phyloP scores from a whole-genome alignment of 306 rosid genomes.

The Lupinus albus region DNA sequence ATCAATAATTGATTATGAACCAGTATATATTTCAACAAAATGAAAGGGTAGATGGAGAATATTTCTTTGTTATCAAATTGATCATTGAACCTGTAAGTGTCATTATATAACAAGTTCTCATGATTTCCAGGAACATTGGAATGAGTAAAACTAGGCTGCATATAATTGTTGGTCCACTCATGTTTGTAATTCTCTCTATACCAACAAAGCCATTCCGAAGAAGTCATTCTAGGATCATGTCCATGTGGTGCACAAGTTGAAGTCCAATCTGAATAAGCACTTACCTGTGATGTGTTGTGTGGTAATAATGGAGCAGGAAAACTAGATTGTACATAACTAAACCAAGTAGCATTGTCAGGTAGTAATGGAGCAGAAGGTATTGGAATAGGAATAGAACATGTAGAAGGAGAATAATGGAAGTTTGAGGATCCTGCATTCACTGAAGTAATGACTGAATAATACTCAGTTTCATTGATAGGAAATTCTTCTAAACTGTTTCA shows the following conservation, averaged over 20 bases:
- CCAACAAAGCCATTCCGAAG: constrained; percentile 97
- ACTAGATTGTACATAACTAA: constrained; percentile 47
- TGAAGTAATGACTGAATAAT: constrained; percentile 39
- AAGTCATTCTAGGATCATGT: constrained; percentile 67
- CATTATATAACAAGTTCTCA: constrained; percentile 48
- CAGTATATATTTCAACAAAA: not conserved
- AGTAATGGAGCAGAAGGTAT: constrained; percentile 89
- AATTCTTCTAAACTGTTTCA: constrained; percentile 72
- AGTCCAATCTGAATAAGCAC: constrained; percentile 59
- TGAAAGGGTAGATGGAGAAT: constrained; percentile 22
- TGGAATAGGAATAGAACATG: constrained; percentile 73
- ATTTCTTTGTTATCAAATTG: constrained; percentile 49
- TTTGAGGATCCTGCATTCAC: constrained; percentile 39
- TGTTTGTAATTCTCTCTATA: constrained; percentile 62
- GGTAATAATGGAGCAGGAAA: constrained; percentile 40
- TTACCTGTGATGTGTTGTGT: constrained; percentile 35
- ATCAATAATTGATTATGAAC: not conserved
- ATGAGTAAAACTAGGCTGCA: constrained; percentile 52
- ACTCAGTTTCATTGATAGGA: constrained; percentile 46
- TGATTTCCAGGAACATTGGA: constrained; percentile 45
- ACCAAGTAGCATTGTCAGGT: constrained; percentile 77
- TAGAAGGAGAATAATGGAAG: constrained; percentile 44
- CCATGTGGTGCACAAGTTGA: constrained; percentile 48
- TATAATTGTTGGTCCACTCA: constrained; percentile 45
- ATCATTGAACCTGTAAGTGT: constrained; percentile 45